These are phyloP conservation scores for Sporisorium exsertum DNA, from an alignment of 1,284 basidiomycete genomes.

Conservation along the genomic window DNA sequence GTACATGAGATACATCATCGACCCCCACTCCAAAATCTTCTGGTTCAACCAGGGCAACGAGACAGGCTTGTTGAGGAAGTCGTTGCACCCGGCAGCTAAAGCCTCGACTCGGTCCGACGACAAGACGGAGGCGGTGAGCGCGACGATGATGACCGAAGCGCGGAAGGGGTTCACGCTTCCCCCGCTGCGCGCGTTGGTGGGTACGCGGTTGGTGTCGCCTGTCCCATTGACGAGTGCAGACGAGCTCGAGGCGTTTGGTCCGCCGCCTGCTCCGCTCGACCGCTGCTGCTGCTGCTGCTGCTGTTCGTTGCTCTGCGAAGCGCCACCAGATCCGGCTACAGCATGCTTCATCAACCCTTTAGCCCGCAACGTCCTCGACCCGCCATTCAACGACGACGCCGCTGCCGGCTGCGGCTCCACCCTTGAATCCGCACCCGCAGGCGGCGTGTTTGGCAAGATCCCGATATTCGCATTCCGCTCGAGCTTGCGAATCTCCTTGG, in stretches of 20 bases:
- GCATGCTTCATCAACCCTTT: conserved; percentile 31
- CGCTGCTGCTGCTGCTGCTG: conserved; percentile 1
- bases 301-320: not conserved
- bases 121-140: conserved; percentile 91
- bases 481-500: conserved; percentile 90
- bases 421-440: conserved; percentile 55
- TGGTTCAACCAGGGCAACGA: conserved; percentile 94
- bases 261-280: not conserved
- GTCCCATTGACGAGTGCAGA: conserved; percentile 25
- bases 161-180: conserved; percentile 75
- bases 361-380: conserved; percentile 21
- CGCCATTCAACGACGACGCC: conserved; percentile 5
- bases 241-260: not conserved
- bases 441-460: conserved; percentile 77
- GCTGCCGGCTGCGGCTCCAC: not conserved
- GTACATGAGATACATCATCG: conserved; percentile 70
- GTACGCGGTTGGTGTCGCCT: conserved; percentile 3
- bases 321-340: conserved; percentile 9
- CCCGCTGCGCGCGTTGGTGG: conserved; percentile 7
- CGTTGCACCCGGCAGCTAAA: conserved; percentile 96
- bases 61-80: conserved; percentile 98
- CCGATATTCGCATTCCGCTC: conserved; percentile 79
- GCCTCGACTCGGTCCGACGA: conserved; percentile 94
- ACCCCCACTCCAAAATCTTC: conserved; percentile 98
- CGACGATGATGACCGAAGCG: conserved; percentile 97